Evolutionary conservation across 768 basidiomycete species (phyloP).

Genomic region (Mycena pura): DNA sequence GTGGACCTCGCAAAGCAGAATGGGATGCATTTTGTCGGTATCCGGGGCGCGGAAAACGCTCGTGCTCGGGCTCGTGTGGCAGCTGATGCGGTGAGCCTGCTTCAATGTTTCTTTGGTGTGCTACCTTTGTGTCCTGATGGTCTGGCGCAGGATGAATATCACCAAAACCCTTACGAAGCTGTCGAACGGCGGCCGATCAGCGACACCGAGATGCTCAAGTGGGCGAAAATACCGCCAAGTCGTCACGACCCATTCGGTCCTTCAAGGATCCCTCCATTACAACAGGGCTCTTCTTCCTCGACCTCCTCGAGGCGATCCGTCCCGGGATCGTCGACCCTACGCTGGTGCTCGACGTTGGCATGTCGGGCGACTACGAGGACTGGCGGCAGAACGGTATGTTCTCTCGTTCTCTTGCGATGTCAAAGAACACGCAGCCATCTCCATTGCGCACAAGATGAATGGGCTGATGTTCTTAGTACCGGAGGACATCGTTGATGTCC

Average conservation of each 20-base stretch:
- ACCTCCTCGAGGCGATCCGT: constrained; percentile 87
- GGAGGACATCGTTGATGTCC: constrained; percentile 95
- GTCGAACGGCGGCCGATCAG: constrained; percentile 80
- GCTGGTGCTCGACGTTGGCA: constrained; percentile 70
- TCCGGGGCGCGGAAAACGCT: constrained; percentile 96
- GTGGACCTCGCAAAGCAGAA: constrained; percentile 94
- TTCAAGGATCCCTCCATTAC: constrained; percentile 94
- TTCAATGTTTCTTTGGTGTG: neutral
- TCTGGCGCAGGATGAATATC: constrained; percentile 73
- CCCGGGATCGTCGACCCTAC: constrained; percentile 95
- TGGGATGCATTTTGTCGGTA: constrained; percentile 94
- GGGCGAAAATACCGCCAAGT: constrained; percentile 94
- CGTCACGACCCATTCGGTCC: constrained; percentile 75
- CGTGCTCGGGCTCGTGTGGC: constrained; percentile 97
- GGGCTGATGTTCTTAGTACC: constrained; percentile 96
- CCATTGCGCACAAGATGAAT: constrained; percentile 98
- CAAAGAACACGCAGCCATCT: too few relatives aligned
- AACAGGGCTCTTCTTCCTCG: constrained; percentile 91
- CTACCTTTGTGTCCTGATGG: neutral
- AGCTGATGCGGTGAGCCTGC: constrained; percentile 82
- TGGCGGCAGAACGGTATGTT: constrained; percentile 87
- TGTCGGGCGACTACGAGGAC: constrained; percentile 80
- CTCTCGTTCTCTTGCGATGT: too few relatives aligned
- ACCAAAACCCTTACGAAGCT: constrained; percentile 86
- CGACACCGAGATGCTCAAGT: constrained; percentile 93